Evolutionary conservation across 2,329 filamentous ascomycete species (phyloP), one percentile per base, ranked within the genome.

Genomic region (Calycina herbarum): DNA sequence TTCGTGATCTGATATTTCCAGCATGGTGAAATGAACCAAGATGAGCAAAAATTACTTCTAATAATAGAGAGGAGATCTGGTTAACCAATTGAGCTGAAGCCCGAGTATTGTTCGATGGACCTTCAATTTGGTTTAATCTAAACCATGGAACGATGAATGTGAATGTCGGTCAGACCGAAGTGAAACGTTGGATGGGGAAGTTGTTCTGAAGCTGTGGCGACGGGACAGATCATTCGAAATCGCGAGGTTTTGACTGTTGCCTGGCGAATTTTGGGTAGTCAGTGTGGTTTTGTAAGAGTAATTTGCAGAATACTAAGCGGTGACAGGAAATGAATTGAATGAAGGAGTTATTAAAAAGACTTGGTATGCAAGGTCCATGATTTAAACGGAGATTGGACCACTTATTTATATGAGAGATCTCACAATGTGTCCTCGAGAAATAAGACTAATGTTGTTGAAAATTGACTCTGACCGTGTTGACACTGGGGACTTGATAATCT

Each of bases 61-160:
- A 56, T 24, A 61, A 64, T 64, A 64, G 58, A 57, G 58, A 29
- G 6, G 24, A 8, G 7, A 15, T 40, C 24, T 29, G 15, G 13
- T 10, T 57, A 61, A 54, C 63, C 63, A 64, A 64, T 64, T 33
- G 57, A 29, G 7, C 10, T 24, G 15, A 15, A 11, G 15, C 7
- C 57, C 40, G 35, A 57, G 54, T 62, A 63, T 58, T 40, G 24
- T 40, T 57, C 31, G 40, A 45, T 57, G 38, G 35, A 63, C 24
- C 27, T 59, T 60, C 62, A 63, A 64, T 64, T 13, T 68, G 45
- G 29, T 5, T 63, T 67, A 66, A 66, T 66, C n/a, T 66, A 62
- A 48, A 51, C 27, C 33, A 59, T 20, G 58, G 48, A 61, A 51
- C 13, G 20, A 64, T 54, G 8, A 58, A 38, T 61, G 40, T n/a